Evolutionary conservation across 805 yeast genomes (phyloP), one percentile per base, ranked within the genome.

Genomic region (Candida rishiriensis): DNA sequence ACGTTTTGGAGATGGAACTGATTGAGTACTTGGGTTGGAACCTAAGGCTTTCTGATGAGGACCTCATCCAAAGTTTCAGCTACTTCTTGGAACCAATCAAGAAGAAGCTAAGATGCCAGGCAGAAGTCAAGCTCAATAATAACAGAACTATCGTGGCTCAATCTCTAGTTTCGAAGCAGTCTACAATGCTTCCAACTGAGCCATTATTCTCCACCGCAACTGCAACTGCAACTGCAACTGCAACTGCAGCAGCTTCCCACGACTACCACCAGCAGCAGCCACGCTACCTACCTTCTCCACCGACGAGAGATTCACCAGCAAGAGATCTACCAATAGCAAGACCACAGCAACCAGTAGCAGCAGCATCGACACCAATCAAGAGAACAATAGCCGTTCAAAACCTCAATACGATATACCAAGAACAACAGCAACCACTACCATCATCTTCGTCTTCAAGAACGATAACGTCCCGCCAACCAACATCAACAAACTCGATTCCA

Each of bases 1-100:
- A 91, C 65, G 81, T 89, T 51, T 85, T 95, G 57, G 99, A 91
- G 68, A 75, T 90, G 53, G 98, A 91, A 67, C 71, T 93, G 56
- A 78, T 91, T 39, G 78, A 76, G 40, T 79, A 88, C 50, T 75
- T 91, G 46, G 84, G 88, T 55, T 91, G 98, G 98, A 82, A 88
- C 56, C 72, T 93, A 39, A 72, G 77, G 21, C 81, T 93, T 40
- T 68, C 78, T 29, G 81, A 81, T 52, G 74, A 76, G 30, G 98
- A 91, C 54, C 75, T 91, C 46, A 70, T 80, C 45, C 65, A 71
- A 40, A 83, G 83, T 21, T 72, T 90, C 43, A 79, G 83, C 39
- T 89, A 89, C 28, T 88, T 91, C 69, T 68, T 91, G 44, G 68
- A 72, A 14, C 85, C 88, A 36, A 87, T 90, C 64, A 87, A 85